Conservation (phyloP, 2,329 filamentous ascomycete species). For the Monosporascus sp. region DNA sequence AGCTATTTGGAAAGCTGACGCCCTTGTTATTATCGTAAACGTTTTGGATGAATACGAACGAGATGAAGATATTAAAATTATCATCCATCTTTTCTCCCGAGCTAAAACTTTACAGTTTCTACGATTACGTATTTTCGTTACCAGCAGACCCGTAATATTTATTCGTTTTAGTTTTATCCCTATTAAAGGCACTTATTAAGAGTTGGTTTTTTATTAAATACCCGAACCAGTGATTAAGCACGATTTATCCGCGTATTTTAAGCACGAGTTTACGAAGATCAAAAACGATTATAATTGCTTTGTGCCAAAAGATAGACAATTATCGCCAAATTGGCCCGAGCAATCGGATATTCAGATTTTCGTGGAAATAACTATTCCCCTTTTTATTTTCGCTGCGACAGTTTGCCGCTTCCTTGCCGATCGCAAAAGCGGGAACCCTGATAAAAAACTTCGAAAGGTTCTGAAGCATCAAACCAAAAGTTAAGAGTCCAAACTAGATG, state of each 20-base stretch:
- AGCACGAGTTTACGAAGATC: conserved; percentile 24
- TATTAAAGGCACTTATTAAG: conserved; percentile 6
- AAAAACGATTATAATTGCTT: no score
- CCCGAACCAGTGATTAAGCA: conserved; percentile 20
- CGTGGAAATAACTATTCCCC: no score
- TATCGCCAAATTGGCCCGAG: no score
- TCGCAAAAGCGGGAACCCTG: no score
- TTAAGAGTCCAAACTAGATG: no score
- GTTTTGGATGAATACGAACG: conserved; percentile 30
- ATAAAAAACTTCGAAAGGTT: no score
- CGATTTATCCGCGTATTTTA: conserved; percentile 32
- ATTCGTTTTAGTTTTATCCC: conserved; percentile 30
- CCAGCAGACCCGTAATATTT: conserved; percentile 35
- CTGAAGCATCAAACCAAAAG: no score
- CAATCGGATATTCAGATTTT: no score
- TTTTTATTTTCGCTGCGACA: no score
- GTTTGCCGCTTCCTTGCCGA: no score
- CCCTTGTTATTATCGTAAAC: conserved; percentile 23
- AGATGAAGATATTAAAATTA: conserved; percentile 19
- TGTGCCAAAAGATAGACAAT: no score
- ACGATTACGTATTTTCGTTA: conserved; percentile 31
- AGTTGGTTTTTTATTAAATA: conserved; percentile 31
- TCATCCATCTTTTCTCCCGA: conserved; percentile 22
- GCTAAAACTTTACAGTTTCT: conserved; percentile 9
- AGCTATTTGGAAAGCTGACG: not conserved